Evolutionary conservation across 345 rosid species (phyloP).

Genomic region (Noccaea bulbosa): DNA sequence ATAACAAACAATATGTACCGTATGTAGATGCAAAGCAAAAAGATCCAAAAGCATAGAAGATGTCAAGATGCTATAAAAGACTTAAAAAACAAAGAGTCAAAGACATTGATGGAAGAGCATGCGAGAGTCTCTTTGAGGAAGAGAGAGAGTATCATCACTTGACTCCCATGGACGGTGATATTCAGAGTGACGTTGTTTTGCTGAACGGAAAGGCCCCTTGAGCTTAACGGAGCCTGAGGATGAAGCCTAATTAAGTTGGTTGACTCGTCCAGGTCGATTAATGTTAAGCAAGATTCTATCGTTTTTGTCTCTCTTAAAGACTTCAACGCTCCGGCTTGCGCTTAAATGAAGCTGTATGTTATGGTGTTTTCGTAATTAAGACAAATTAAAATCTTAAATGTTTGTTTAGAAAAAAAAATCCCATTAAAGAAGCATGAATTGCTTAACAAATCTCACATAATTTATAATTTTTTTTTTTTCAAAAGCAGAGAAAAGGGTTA

Average conservation of each 20-base stretch:
- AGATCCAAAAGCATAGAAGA: too few relatives aligned
- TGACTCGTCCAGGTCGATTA: constrained; percentile 44
- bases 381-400: background rate
- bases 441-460: background rate
- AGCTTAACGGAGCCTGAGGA: constrained; percentile 44
- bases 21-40: too few relatives aligned
- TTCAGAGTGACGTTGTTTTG: constrained; percentile 59
- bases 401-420: background rate
- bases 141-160: constrained; percentile 65
- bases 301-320: constrained; percentile 49
- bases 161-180: constrained; percentile 60
- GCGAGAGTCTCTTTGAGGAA: background rate
- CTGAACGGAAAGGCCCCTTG: constrained; percentile 58
- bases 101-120: background rate
- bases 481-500: background rate
- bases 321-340: constrained; percentile 63
- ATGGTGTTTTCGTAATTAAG: constrained; percentile 6
- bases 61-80: too few relatives aligned
- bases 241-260: constrained; percentile 54
- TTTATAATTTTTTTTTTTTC: background rate
- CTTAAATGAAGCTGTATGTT: constrained; percentile 29
- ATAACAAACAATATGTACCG: too few relatives aligned
- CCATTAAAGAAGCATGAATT: background rate
- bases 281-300: constrained; percentile 48
- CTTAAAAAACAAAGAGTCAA: too few relatives aligned